phyloP scores from a whole-genome alignment of 1,284 basidiomycete species.

The Taiwanofungus camphoratus region DNA sequence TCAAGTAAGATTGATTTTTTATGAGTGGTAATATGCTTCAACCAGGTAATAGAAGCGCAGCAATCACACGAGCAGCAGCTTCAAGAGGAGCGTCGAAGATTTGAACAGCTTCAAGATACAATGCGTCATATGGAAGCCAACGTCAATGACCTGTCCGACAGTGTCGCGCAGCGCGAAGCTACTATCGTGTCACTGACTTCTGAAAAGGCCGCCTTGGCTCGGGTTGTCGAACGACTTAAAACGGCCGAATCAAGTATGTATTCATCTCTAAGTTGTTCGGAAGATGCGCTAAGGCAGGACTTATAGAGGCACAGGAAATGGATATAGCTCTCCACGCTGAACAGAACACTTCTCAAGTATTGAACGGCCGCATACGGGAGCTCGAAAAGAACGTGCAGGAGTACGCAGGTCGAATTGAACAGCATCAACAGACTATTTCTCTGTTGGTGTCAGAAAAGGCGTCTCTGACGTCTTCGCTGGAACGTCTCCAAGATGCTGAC shows the following conservation, averaged over 20 bases:
- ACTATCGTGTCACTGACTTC: constrained; percentile 14
- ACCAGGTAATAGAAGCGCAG: constrained; percentile 18
- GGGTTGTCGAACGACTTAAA: constrained; percentile 11
- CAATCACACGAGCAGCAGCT: constrained; percentile 19
- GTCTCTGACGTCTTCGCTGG: constrained; percentile 27
- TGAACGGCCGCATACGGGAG: constrained; percentile 20
- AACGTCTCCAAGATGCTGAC: constrained; percentile 30
- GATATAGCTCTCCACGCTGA: constrained; percentile 18
- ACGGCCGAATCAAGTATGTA: constrained; percentile 13
- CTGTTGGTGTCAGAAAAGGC: constrained; percentile 36
- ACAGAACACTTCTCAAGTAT: constrained; percentile 13
- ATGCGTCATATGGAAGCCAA: constrained; percentile 13
- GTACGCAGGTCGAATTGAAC: constrained; percentile 19
- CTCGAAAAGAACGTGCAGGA: constrained; percentile 21
- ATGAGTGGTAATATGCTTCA: not conserved
- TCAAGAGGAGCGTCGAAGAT: constrained; percentile 19
- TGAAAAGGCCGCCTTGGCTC: constrained; percentile 13
- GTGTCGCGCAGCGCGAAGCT: constrained; percentile 8
- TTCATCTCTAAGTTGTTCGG: not conserved
- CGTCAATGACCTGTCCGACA: constrained; percentile 2
- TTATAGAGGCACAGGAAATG: constrained; percentile 15
- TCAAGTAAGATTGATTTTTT: constrained; percentile 34
- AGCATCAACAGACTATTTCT: constrained; percentile 33
- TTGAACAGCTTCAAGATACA: constrained; percentile 12
- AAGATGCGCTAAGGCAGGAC: not conserved